A percentile compares a stretch with the other conserved stretches of the same genome.
Evolutionary conservation across 192 early-diverging fungal species (phyloP).

Genomic region (Entomortierella lignicola): DNA sequence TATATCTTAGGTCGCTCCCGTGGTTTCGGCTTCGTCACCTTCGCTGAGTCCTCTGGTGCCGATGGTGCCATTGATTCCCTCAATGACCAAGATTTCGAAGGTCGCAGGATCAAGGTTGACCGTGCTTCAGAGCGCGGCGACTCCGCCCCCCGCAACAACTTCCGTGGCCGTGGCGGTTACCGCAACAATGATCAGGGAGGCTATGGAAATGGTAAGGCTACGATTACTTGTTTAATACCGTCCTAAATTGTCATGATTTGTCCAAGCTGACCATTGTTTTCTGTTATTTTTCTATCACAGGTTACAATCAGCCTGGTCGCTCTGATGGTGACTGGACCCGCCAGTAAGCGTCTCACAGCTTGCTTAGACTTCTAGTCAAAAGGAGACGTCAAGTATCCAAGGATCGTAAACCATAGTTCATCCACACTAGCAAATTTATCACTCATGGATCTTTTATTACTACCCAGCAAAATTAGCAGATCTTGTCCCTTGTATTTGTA

Average conservation of each 20-base stretch:
- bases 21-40: conserved; percentile 89
- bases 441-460: conserved; percentile 4
- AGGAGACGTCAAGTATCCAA: background rate
- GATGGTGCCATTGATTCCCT: conserved; percentile 68
- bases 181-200: too few relatives aligned
- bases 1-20: conserved; percentile 78
- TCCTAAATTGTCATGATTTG: too few relatives aligned
- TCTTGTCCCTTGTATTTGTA: conserved; percentile 37
- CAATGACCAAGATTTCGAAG: conserved; percentile 78
- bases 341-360: background rate
- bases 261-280: background rate
- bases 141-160: conserved; percentile 32
- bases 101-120: conserved; percentile 73
- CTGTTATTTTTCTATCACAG: background rate
- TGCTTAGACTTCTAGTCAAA: background rate
- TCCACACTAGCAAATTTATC: too few relatives aligned
- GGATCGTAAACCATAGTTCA: background rate
- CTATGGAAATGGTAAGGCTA: too few relatives aligned
- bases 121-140: conserved; percentile 51
- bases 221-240: conserved; percentile 4
- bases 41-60: conserved; percentile 58
- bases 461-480: conserved; percentile 18
- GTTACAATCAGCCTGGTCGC: conserved; percentile 33
- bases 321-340: conserved; percentile 42
- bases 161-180: conserved; percentile 41